Evolutionary conservation across 371 early-diverging fungal genomes (phyloP), one percentile per base, ranked within the genome.

Genomic region (Entomophthora muscae): DNA sequence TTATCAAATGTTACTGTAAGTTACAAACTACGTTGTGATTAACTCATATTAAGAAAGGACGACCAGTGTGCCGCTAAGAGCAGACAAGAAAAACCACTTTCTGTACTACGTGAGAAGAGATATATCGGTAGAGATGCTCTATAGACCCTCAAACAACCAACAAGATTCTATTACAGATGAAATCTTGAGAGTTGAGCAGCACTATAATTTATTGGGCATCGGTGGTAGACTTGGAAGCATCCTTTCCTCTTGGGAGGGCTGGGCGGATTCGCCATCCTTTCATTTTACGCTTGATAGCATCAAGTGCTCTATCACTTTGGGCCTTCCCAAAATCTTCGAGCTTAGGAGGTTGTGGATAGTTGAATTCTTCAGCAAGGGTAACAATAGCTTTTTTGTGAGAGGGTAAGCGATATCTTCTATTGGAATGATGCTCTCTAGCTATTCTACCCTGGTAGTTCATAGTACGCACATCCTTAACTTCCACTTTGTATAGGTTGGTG

Each of bases 361-460:
- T 71, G 67, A 95, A 93, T 65, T 89, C 86, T 52, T 88, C 80
- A 56, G 75, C 78, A 66, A 90, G 79, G 0, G 97, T 93, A 32
- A 96, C 88, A 63, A 96, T 86, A 22, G 90, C 95, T 76, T 93
- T 92, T 69, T 94, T 96, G 72, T 81, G 90, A 64, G 80, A 78
- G 42, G 80, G 65, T 30, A 69, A 65, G 28, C 75, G 70, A 42
- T 71, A 72, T 63, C 69, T 71, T 29, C 73, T 64, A 55, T 72
- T 74, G 56, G 78, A 76, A 54, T 71, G 76, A 5, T 80, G 77
- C 5, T 75, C 73, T 33, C 75, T 76, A 61, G 76, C 77, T 64
- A 78, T 72, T 63, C 70, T 70, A 32, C 81, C 80, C 12, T 73
- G 71, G 65, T 90, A 88, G 71, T 89, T 91, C 79, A 91, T 83